Base-by-base conservation (phyloP, 805 yeast species). In the Wickerhamomyces bisporus region DNA sequence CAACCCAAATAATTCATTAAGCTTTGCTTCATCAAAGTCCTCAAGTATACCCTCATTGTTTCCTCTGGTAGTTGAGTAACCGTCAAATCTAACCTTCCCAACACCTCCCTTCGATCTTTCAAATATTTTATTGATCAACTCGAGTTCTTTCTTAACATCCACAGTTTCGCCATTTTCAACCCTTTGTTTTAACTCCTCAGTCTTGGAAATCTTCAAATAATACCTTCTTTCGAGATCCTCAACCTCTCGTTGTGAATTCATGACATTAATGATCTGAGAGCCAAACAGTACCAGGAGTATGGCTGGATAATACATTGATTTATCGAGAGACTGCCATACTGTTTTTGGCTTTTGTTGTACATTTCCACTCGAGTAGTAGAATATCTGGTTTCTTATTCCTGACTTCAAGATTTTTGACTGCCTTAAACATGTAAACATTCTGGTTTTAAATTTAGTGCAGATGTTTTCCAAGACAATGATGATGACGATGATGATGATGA, bases 191-290 rank as follows among this genome's bases (percentile, higher is more conserved):
- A 74, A 45, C 19, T 58, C 61, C 14, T 63, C 54, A 19, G 72
- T 51, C 13, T 66, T 61, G 15, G 50, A 44, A 10, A 65, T 54
- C 49, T 68, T 71, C 25, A 69, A 44, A 3, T 44, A 31, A 43
- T 67, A 62, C 12, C 67, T 53, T 28, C 63, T 53, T 18, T 64
- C 68, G 47, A 72, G 45, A 17, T 65, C 71, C 6, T 64, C 64
- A 21, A 57, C 53, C 12, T 60, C 59, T 27, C 68, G 62, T 36
- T 70, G 65, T 23, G 62, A 56, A 27, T 66, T 64, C 37, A 68
- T 68, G 16, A 73, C 65, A 49, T 70, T 66, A 43, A 70, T 64
- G 8, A 75, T 58, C 47, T 71, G 65, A 1, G 77, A 68, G 1
- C 75, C 69, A 30, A 71, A 66, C 11, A 71, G 47, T 6, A 75